Conservation (phyloP, 306 rosid genomes). For the Inga laurina region DNA sequence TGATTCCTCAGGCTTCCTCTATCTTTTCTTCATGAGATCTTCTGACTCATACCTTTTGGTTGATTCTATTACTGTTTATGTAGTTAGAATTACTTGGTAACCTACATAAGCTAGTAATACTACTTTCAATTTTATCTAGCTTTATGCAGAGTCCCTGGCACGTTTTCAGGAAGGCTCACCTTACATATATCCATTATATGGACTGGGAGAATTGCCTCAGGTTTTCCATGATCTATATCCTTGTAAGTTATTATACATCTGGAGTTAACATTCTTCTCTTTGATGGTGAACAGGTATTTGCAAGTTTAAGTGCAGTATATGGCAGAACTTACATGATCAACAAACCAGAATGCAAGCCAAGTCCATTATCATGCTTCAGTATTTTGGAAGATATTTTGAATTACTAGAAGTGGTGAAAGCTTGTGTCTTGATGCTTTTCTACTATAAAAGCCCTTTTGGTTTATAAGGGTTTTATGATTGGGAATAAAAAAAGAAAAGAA, state of each 20-base stretch:
- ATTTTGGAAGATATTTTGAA: slow-evolving; percentile 11
- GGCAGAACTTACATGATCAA: slow-evolving; percentile 93
- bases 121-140: slow-evolving; percentile 43
- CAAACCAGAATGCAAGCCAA: slow-evolving; percentile 83
- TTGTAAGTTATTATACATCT: slow-evolving; percentile 2
- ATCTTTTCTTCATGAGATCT: background rate
- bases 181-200: slow-evolving; percentile 83
- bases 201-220: slow-evolving; percentile 89
- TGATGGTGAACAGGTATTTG: slow-evolving; percentile 63
- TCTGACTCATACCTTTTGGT: background rate
- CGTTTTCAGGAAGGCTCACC: slow-evolving; percentile 95
- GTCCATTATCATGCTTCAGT: slow-evolving; percentile 13
- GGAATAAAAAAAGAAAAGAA: background rate
- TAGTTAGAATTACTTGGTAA: background rate
- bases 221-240: slow-evolving; percentile 39
- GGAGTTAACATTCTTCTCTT: slow-evolving; percentile 24
- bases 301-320: slow-evolving; percentile 84
- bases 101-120: slow-evolving; percentile 7
- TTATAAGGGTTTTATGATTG: background rate
- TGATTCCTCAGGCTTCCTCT: slow-evolving; percentile 5
- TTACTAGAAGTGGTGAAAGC: background rate
- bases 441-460: too few species aligned
- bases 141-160: slow-evolving; percentile 83
- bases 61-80: background rate
- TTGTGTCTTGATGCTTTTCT: slow-evolving; percentile 10